Evolutionary conservation across 225 moss, liverwort and hornwort species (phyloP), one percentile per base, ranked within the genome.

Genomic region (Asterella californica): DNA sequence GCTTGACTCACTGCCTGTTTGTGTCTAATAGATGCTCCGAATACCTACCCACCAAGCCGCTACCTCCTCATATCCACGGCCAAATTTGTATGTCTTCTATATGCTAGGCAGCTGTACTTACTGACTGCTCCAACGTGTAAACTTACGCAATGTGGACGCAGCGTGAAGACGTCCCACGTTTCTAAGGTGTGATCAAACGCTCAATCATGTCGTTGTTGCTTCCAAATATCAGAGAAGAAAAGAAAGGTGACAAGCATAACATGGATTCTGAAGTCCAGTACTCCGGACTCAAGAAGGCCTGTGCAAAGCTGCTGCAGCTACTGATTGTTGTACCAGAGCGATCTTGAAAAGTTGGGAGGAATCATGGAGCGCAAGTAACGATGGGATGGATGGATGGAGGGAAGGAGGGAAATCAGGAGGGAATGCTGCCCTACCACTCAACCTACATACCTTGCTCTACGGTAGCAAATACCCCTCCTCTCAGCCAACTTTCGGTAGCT

Each of bases 141-240:
- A 74, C 50, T 33, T 74, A 74, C 50, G 74, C 74, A 53, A 32
- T 24, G 74, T 27, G 50, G 17, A 33, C 15, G 30, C 5, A 30
- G 73, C n/a, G 50, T 52, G 49, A 17, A 5, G 30, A 32, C 27
- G 32, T 33, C 74, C 74, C 74, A 74, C 74, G 74, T 74, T 53
- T 74, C 74, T 53, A 10, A 74, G 74, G 52, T 74, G 33, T 74
- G 29, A 53, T 52, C 74, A 52, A 21, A 18, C 14, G 74, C 30
- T 70, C 69, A 70, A 70, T 70, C 38, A 70, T 37, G 69, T 22
- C 69, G 42, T 3, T 38, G 30, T 21, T 70, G 30, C 19, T 45
- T 70, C 69, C 22, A 1, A 70, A 37, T 21, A 45, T 22, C 42
- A 37, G 67, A 67, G 67, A 67, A 33, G 29, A 30, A 32, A 33